Evolutionary conservation across 2,329 filamentous ascomycete genomes (phyloP).

Genomic region (Cadophora gregata): DNA sequence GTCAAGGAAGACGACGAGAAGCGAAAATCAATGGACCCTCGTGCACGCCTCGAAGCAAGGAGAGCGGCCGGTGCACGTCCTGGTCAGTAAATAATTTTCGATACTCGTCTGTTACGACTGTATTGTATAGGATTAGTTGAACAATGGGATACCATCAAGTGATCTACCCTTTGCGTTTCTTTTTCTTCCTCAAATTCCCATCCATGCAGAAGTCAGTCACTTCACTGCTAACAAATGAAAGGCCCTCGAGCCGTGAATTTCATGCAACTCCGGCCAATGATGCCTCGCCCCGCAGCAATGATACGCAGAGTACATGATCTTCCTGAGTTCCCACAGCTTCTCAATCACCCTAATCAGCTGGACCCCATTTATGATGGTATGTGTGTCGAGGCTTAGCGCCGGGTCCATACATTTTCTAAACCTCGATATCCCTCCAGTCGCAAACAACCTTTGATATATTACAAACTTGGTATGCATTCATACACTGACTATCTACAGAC

Average conservation of each 20-base stretch:
- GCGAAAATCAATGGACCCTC: constrained; percentile 30
- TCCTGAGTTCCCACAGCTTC: constrained; percentile 8
- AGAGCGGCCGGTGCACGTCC: not conserved
- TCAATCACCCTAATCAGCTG: not conserved
- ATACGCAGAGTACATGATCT: constrained; percentile 7
- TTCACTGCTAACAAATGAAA: constrained; percentile 6
- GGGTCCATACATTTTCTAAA: not conserved
- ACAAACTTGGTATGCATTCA: not conserved
- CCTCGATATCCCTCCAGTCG: not conserved
- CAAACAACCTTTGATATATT: not conserved
- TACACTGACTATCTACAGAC: not conserved
- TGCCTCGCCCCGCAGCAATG: constrained; percentile 6
- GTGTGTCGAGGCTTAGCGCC: not conserved
- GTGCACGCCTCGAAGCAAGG: constrained; percentile 10
- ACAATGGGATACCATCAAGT: constrained; percentile 19
- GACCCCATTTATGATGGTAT: not conserved
- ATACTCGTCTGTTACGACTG: not conserved
- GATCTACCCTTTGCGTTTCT: constrained; percentile 9
- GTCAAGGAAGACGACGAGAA: constrained; percentile 53
- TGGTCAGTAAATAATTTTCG: constrained; percentile 21
- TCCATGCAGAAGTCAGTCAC: not conserved
- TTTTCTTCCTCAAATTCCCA: not conserved
- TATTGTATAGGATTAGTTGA: constrained; percentile 15
- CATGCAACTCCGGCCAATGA: constrained; percentile 2
- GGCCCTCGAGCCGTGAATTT: constrained; percentile 7